Evolutionary conservation across 2,329 filamentous ascomycete species (phyloP).

Genomic region (Colletotrichum abscissum): DNA sequence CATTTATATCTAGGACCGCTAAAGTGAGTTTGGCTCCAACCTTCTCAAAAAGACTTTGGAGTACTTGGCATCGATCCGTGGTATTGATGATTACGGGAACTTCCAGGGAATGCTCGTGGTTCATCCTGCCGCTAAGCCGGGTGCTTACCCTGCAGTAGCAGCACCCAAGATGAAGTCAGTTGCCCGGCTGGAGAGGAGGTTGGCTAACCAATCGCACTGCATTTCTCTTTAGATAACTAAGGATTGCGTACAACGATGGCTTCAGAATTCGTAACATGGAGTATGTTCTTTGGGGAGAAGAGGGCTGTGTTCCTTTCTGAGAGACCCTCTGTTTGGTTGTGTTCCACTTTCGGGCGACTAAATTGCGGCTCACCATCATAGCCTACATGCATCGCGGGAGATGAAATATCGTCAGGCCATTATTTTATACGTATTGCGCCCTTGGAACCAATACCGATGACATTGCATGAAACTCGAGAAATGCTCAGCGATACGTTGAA

Average conservation of each 20-base stretch:
- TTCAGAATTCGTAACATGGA: not conserved
- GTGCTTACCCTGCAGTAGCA: not conserved
- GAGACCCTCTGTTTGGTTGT: not conserved
- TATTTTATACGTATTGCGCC: not conserved
- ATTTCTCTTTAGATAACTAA: not conserved
- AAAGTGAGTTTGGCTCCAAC: not conserved
- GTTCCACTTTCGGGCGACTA: not conserved
- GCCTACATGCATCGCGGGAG: not conserved
- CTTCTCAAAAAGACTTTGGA: not conserved
- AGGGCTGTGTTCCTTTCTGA: not conserved
- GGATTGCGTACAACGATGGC: not conserved
- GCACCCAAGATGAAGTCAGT: not conserved
- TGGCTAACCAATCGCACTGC: not conserved
- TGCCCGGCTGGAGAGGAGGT: too few species aligned
- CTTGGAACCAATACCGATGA: not conserved
- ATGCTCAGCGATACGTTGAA: not conserved
- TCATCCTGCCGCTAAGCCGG: not conserved
- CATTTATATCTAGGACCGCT: not conserved
- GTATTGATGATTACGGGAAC: not conserved
- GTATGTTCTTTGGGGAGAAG: not conserved
- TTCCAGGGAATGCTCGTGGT: not conserved
- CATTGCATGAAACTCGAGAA: not conserved
- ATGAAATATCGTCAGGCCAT: not conserved
- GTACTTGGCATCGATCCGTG: not conserved
- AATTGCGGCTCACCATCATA: not conserved